These are phyloP conservation scores for Paraconiothyrium sp. DNA, from an alignment of 2,329 filamentous ascomycete genomes.

Conservation along the genomic window DNA sequence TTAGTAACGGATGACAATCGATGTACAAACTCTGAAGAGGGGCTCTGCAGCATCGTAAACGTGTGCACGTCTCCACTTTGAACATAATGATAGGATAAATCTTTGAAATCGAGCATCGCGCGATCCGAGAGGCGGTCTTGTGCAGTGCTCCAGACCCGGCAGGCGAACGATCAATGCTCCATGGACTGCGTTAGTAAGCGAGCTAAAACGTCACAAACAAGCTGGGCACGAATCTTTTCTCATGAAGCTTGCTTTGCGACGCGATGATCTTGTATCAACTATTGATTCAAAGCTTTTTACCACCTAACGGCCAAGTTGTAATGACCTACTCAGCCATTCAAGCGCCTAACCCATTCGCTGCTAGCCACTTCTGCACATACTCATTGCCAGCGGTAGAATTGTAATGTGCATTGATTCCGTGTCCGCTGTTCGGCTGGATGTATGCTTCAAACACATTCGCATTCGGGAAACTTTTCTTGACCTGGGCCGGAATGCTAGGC, in stretches of 20 bases:
- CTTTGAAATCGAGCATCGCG: neutral
- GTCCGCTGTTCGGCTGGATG: slow-evolving; percentile 61
- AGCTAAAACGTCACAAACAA: neutral
- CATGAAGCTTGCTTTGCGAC: neutral
- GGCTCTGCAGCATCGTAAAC: neutral
- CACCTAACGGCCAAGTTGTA: neutral
- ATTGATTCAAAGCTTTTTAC: too few relatives aligned
- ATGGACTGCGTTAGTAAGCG: neutral
- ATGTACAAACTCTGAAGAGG: too few relatives aligned
- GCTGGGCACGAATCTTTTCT: neutral
- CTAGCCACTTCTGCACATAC: slow-evolving; percentile 50
- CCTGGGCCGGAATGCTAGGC: slow-evolving; percentile 57
- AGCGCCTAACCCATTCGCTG: slow-evolving; percentile 32
- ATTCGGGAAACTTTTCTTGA: slow-evolving; percentile 55
- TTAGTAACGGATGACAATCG: slow-evolving; percentile 10
- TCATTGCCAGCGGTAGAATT: slow-evolving; percentile 53
- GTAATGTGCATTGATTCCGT: slow-evolving; percentile 60
- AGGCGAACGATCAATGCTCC: too few relatives aligned
- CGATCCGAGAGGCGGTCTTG: slow-evolving; percentile 5
- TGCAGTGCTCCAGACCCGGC: neutral
- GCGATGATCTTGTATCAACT: too few relatives aligned
- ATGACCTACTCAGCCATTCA: neutral
- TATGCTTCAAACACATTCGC: slow-evolving; percentile 62
- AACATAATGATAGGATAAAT: slow-evolving; percentile 1
- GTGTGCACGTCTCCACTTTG: neutral